Conservation (phyloP, 1,284 basidiomycete genomes). For the Tylopilus orsonianus region DNA sequence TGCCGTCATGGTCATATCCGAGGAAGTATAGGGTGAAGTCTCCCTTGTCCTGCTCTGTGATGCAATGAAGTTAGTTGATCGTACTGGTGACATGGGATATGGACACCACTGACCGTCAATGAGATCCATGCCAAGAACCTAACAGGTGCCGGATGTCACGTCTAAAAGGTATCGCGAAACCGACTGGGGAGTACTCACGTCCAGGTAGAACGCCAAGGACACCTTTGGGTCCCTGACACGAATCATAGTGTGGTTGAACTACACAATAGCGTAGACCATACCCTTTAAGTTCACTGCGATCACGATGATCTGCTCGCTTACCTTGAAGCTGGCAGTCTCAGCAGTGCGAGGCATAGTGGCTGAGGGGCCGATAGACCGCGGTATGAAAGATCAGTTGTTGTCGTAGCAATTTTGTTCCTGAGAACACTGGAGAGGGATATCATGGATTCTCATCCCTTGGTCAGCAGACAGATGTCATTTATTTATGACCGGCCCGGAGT, state of each 20-base stretch:
- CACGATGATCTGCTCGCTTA: conserved; percentile 20
- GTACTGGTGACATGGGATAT: neutral
- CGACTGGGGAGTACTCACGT: conserved; percentile 40
- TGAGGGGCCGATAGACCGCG: conserved; percentile 8
- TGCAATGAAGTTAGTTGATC: conserved; percentile 1
- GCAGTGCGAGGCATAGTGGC: conserved; percentile 58
- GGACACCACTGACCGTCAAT: conserved; percentile 48
- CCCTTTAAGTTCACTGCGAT: conserved; percentile 1
- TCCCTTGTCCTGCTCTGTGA: conserved; percentile 47
- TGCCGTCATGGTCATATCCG: conserved; percentile 62
- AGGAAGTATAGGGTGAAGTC: conserved; percentile 85
- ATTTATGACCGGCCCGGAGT: conserved; percentile 14
- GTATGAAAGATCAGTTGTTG: conserved; percentile 8
- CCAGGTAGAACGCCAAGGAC: conserved; percentile 75
- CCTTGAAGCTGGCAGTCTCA: conserved; percentile 69
- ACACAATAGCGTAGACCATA: neutral
- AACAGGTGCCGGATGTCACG: conserved; percentile 15
- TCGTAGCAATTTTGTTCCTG: too few species aligned
- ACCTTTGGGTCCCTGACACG: conserved; percentile 86
- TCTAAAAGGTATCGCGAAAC: conserved; percentile 3
- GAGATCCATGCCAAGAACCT: conserved; percentile 87
- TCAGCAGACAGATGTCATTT: conserved; percentile 7
- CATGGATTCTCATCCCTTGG: conserved; percentile 5
- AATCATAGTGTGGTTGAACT: conserved; percentile 92
- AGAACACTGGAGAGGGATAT: conserved; percentile 3